Evolutionary conservation across 805 yeast species (phyloP), one percentile per base, ranked within the genome.

Genomic region (Spathaspora girioi): DNA sequence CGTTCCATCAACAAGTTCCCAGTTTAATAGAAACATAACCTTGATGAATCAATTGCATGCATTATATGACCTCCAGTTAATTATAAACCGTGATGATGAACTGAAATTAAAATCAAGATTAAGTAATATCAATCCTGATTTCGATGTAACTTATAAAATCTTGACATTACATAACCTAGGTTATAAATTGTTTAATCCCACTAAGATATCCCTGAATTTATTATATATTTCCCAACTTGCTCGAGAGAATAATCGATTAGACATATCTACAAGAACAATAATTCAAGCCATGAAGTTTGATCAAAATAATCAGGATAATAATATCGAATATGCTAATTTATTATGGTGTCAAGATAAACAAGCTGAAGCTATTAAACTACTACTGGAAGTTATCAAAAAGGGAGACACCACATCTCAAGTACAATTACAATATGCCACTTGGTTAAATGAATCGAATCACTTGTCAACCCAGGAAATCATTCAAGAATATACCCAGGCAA

Each of bases 291-390:
- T 81, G 67, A 68, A 72, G 2, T 54, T 69, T 9, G 59, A 67
- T 17, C 69, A 72, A 31, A 62, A 69, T 14, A 73, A 71, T 10
- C 84, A 87, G 6, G 26, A 23, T 23, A 23, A 23, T 6, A 86
- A 84, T 52, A 67, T 87, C 40, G 96, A 91, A 63, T 86, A 87
- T 65, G 86, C 97, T 0, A 84, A 87, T 51, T 75, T 94, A 8
- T 67, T 90, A 40, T 93, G 98, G 97, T 86, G 83, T 3, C 89
- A 88, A 62, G 97, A 96, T 0, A 96, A 90, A 55, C 89, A 82
- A 53, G 80, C 91, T 20, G 86, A 90, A 57, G 98, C 98, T 0
- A 76, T 93, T 43, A 83, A 86, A 48, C 73, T 82, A 7, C 70
- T 89, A 38, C 77, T 77, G 8, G 75, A 77, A 14, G 65, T 81